A percentile compares a stretch with the other conserved stretches of the same genome.
Evolutionary conservation across 2,329 filamentous ascomycete genomes (phyloP).

Genomic region (Rasamsonia emersonii): DNA sequence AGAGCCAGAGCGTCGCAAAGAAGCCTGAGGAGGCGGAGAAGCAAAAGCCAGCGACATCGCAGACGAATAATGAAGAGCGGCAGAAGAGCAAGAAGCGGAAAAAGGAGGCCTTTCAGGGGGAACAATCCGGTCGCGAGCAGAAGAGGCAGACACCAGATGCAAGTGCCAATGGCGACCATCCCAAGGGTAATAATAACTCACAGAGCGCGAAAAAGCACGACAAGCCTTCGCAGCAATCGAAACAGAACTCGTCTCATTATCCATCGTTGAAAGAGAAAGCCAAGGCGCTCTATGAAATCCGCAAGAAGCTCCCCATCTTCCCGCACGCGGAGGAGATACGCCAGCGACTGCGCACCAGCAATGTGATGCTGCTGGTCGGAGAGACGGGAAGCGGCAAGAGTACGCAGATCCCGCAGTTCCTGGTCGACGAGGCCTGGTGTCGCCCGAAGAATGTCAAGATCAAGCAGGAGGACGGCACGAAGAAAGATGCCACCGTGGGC

Average conservation of each 20-base stretch:
- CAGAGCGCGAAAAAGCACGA: background rate
- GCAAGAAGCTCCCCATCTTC: constrained; percentile 75
- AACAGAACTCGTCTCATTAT: constrained; percentile 7
- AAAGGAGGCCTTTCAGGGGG: constrained; percentile 15
- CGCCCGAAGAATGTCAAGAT: constrained; percentile 48
- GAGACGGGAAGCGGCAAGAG: constrained; percentile 96
- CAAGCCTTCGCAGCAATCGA: background rate
- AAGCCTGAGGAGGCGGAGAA: constrained; percentile 6
- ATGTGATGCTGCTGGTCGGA: constrained; percentile 78
- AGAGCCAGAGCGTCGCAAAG: constrained; percentile 10
- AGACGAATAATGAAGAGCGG: constrained; percentile 2
- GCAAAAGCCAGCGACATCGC: background rate
- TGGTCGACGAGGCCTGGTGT: constrained; percentile 75
- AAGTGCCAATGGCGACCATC: no score
- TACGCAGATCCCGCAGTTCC: constrained; percentile 89
- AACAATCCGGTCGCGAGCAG: constrained; percentile 1
- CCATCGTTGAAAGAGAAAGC: constrained; percentile 36
- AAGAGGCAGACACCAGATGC: constrained; percentile 2
- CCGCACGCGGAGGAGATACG: constrained; percentile 62
- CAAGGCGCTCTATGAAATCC: constrained; percentile 39
- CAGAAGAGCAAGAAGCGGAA: constrained; percentile 27
- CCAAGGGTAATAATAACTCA: background rate
- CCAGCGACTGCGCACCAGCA: constrained; percentile 48
- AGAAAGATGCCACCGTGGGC: constrained; percentile 49
- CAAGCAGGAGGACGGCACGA: constrained; percentile 15